Conservation (phyloP, 768 basidiomycete genomes). For the Piloderma croceum region DNA sequence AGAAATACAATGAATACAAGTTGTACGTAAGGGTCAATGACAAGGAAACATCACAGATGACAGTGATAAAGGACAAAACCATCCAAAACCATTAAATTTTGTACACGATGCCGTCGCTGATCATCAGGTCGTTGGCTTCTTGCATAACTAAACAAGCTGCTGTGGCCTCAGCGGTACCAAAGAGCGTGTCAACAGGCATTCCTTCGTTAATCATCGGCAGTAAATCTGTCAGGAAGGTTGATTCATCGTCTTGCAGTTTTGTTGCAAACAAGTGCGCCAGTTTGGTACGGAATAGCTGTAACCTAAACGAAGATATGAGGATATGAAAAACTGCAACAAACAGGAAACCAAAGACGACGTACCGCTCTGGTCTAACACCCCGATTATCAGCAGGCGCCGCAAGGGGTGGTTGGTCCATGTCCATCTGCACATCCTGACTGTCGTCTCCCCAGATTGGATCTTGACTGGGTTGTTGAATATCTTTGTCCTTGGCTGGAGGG, state of each 20-base stretch:
- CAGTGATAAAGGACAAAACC: too few species aligned
- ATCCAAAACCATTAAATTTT: slow-evolving; percentile 65
- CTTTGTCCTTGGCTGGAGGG: slow-evolving; percentile 21
- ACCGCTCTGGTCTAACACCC: slow-evolving; percentile 56
- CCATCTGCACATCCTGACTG: slow-evolving; percentile 61
- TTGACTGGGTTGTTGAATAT: slow-evolving; percentile 31
- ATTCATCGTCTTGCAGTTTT: slow-evolving; percentile 69
- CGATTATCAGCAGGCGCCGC: slow-evolving; percentile 35
- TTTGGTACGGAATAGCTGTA: slow-evolving; percentile 74
- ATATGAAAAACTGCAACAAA: background rate
- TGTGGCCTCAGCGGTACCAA: slow-evolving; percentile 77
- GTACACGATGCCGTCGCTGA: slow-evolving; percentile 82
- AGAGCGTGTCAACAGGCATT: slow-evolving; percentile 59
- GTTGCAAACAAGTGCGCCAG: slow-evolving; percentile 69
- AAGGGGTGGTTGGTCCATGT: slow-evolving; percentile 35
- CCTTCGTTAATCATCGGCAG: slow-evolving; percentile 76
- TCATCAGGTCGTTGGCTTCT: slow-evolving; percentile 78
- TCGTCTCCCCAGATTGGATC: slow-evolving; percentile 66
- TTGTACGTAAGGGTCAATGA: too few species aligned
- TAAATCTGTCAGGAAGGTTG: slow-evolving; percentile 63
- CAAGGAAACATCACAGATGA: too few species aligned
- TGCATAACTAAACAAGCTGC: slow-evolving; percentile 71
- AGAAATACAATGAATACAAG: too few species aligned
- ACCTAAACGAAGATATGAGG: slow-evolving; percentile 33
- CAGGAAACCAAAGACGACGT: slow-evolving; percentile 22